Evolutionary conservation across 1,284 basidiomycete species (phyloP).

Genomic region (Puccinia brachypodii): DNA sequence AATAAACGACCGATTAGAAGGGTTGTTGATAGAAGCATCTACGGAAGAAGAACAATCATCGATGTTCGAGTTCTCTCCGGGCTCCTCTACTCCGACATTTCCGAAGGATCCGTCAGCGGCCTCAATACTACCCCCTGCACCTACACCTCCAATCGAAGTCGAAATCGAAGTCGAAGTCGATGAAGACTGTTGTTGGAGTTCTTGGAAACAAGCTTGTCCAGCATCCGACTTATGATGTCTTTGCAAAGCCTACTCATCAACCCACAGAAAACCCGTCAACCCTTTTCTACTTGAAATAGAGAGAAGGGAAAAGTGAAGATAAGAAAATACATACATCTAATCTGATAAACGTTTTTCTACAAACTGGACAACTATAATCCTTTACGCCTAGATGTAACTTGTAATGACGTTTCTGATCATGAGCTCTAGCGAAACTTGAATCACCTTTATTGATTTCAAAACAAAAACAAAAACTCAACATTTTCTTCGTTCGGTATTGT

Average conservation of each 20-base stretch:
- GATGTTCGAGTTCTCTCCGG: not conserved
- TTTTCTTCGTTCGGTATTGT: not conserved
- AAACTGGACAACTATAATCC: constrained; percentile 38
- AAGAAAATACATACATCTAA: constrained; percentile 24
- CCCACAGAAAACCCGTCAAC: not conserved
- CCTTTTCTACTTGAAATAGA: not conserved
- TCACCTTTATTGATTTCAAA: constrained; percentile 1
- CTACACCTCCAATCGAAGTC: not conserved
- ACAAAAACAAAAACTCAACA: not conserved
- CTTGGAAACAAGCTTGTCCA: constrained; percentile 39
- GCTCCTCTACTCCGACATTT: too few relatives aligned
- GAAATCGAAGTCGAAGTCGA: not conserved
- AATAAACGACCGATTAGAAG: too few relatives aligned
- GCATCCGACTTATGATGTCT: constrained; percentile 45
- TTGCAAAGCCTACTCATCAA: constrained; percentile 29
- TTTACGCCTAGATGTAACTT: constrained; percentile 42
- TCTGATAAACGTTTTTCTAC: constrained; percentile 38
- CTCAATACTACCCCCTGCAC: too few relatives aligned
- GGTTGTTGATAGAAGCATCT: too few relatives aligned
- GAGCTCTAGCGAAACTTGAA: constrained; percentile 38
- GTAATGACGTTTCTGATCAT: constrained; percentile 46
- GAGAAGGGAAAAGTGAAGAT: not conserved
- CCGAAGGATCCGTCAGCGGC: too few relatives aligned
- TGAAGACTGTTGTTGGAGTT: not conserved
- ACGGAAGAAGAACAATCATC: too few relatives aligned